phyloP scores from a whole-genome alignment of 768 basidiomycete species.

The Tremella yokohamensis region DNA sequence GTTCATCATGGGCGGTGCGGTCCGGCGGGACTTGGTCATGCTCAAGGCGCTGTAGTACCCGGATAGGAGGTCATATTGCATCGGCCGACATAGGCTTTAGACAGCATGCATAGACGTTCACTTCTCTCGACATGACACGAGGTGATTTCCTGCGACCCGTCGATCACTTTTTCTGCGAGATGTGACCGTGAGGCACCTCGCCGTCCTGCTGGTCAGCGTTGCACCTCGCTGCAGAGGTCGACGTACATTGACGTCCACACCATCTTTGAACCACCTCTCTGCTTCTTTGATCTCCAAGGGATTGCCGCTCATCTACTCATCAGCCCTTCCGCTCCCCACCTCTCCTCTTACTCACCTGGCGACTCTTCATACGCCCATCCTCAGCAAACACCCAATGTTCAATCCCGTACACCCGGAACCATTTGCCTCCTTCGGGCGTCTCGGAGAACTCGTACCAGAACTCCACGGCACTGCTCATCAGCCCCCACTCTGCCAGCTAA shows the following conservation, averaged over 20 bases:
- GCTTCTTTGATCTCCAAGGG: slow-evolving; percentile 54
- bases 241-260: slow-evolving; percentile 38
- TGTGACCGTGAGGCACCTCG: slow-evolving; percentile 8
- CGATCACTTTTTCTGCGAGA: slow-evolving; percentile 3
- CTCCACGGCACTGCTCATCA: slow-evolving; percentile 51
- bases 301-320: slow-evolving; percentile 44
- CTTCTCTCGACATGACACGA: not conserved
- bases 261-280: slow-evolving; percentile 59
- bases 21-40: slow-evolving; percentile 23
- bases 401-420: slow-evolving; percentile 37
- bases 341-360: slow-evolving; percentile 56
- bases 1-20: slow-evolving; percentile 19
- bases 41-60: slow-evolving; percentile 5
- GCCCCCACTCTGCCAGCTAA: not conserved
- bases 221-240: not conserved
- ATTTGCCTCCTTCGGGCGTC: slow-evolving; percentile 16
- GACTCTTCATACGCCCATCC: slow-evolving; percentile 58
- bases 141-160: not conserved
- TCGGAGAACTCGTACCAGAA: slow-evolving; percentile 57
- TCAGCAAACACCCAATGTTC: slow-evolving; percentile 61
- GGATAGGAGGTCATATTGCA: slow-evolving; percentile 7
- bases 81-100: slow-evolving; percentile 1
- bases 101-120: not conserved
- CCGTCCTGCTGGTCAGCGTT: not conserved
- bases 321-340: slow-evolving; percentile 39